Evolutionary conservation across 768 basidiomycete genomes (phyloP), one percentile per base, ranked within the genome.

Genomic region (Kwoniella sp.): DNA sequence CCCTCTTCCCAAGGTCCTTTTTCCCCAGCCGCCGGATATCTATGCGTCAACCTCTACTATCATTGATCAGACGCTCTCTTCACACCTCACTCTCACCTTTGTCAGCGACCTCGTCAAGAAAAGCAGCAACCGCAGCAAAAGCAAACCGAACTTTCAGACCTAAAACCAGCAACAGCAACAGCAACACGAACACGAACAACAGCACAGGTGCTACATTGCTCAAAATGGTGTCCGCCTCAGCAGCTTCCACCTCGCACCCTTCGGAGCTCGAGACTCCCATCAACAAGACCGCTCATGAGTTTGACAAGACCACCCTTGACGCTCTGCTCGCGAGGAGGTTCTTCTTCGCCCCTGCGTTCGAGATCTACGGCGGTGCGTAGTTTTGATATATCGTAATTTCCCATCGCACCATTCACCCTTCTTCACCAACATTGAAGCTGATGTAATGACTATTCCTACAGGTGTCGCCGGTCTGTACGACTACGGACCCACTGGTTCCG

Each of bases 381-480:
- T 25, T 25, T 25, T 12, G 41, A 31, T n/a, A 50, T 26, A 1
- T 45, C 51, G 34, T 29, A 12, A 25, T 23, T 53, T 22, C 37
- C 2, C 13, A 22, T 26, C n/a, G 51, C 41, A 56, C 3, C n/a
- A n/a, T n/a, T 12, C 12, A 53, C n/a, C n/a, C n/a, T n/a, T n/a
- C n/a, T n/a, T n/a, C n/a, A n/a, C n/a, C n/a, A n/a, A n/a, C n/a
- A 28, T 29, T 61, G 53, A 31, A 61, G 62, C 22, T 47, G 22
- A 45, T 60, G 20, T 45, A n/a, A n/a, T 25, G 29, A 23, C 20
- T 47, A 54, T 38, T n/a, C n/a, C 63, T 22, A 29, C 72, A 95
- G 94, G 95, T 82, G 90, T 97, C 72, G 94, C 93, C 68, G 96
- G 96, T 58, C 84, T 99, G 48, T 99, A 98, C 83, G 96, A 98